phyloP scores from a whole-genome alignment of 2,329 filamentous ascomycete species.

The Colletotrichum eleusines region DNA sequence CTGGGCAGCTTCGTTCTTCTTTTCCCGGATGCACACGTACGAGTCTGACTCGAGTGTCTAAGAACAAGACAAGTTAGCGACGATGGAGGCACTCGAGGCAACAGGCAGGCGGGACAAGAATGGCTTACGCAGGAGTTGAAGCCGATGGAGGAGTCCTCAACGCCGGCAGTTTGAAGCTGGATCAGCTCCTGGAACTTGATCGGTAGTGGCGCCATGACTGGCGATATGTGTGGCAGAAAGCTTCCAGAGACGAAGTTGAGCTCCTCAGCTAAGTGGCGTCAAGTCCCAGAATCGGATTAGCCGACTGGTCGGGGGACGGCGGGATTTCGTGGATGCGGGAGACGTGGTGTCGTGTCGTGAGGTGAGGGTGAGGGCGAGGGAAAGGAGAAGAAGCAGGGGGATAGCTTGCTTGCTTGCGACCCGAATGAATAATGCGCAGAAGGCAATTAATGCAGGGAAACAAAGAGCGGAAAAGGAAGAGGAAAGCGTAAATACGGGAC shows the following conservation, averaged over 20 bases:
- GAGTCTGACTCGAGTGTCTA: slow-evolving; percentile 98
- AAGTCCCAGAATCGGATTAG: slow-evolving; percentile 17
- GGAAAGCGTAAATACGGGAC: slow-evolving; percentile 27
- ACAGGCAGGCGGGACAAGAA: slow-evolving; percentile 49
- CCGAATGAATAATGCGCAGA: slow-evolving; percentile 41
- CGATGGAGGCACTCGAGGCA: slow-evolving; percentile 76
- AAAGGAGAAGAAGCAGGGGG: slow-evolving; percentile 40
- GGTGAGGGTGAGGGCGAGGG: background rate
- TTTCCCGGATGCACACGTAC: slow-evolving; percentile 96
- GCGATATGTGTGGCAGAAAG: slow-evolving; percentile 37
- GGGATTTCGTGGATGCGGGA: slow-evolving; percentile 32
- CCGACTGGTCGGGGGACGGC: slow-evolving; percentile 27
- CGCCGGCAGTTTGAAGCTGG: slow-evolving; percentile 68
- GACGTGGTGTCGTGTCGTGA: slow-evolving; percentile 34
- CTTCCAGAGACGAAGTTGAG: slow-evolving; percentile 32
- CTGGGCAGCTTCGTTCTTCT: slow-evolving; percentile 84
- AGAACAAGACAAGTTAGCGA: slow-evolving; percentile 74
- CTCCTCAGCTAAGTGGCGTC: slow-evolving; percentile 29
- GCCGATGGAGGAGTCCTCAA: slow-evolving; percentile 70
- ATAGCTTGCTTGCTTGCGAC: slow-evolving; percentile 42
- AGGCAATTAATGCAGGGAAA: slow-evolving; percentile 44
- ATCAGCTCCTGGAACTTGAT: slow-evolving; percentile 95
- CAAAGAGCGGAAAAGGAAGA: slow-evolving; percentile 35
- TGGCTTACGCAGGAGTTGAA: slow-evolving; percentile 82
- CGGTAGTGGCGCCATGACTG: slow-evolving; percentile 76